Evolutionary conservation across 495 filamentous ascomycete species (phyloP).

Genomic region (Baudoinia panamericana): DNA sequence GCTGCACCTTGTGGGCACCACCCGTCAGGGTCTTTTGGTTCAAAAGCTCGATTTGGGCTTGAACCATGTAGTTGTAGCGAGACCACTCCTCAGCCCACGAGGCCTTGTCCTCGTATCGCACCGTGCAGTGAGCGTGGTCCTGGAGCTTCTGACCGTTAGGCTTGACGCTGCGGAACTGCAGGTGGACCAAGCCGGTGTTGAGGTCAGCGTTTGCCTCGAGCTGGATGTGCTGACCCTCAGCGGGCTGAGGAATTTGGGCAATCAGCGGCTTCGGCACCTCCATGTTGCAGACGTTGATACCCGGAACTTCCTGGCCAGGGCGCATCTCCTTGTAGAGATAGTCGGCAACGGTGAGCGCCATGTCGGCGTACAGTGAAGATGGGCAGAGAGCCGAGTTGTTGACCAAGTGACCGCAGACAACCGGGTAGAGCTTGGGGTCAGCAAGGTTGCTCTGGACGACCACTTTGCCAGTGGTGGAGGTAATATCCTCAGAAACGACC

Average conservation of each 20-base stretch:
- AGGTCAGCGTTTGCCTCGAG: conserved; percentile 34
- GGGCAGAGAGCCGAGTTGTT: conserved; percentile 33
- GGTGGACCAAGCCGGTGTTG: conserved; percentile 22
- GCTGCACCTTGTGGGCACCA: conserved; percentile 33
- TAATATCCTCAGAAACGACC: conserved; percentile 30
- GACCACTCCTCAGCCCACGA: conserved; percentile 31
- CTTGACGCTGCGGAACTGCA: conserved; percentile 31
- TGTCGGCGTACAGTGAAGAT: conserved; percentile 38
- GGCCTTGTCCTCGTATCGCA: conserved; percentile 31
- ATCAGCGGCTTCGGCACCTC: conserved; percentile 32
- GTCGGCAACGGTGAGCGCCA: conserved; percentile 37
- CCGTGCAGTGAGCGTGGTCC: conserved; percentile 29
- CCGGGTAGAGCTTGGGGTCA: conserved; percentile 28
- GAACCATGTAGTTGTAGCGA: conserved; percentile 32
- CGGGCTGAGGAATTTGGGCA: conserved; percentile 27
- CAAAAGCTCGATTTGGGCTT: conserved; percentile 33
- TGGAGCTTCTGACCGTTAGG: conserved; percentile 29
- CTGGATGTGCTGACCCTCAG: conserved; percentile 31
- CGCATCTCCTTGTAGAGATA: conserved; percentile 35
- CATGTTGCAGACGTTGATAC: conserved; percentile 32
- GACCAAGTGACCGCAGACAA: conserved; percentile 32
- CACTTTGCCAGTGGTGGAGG: conserved; percentile 28
- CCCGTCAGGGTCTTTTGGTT: conserved; percentile 30
- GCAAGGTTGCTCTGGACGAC: conserved; percentile 31
- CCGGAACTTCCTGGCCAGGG: conserved; percentile 26